Conservation (phyloP, 495 filamentous ascomycete genomes). For the Umbilicaria muhlenbergii region DNA sequence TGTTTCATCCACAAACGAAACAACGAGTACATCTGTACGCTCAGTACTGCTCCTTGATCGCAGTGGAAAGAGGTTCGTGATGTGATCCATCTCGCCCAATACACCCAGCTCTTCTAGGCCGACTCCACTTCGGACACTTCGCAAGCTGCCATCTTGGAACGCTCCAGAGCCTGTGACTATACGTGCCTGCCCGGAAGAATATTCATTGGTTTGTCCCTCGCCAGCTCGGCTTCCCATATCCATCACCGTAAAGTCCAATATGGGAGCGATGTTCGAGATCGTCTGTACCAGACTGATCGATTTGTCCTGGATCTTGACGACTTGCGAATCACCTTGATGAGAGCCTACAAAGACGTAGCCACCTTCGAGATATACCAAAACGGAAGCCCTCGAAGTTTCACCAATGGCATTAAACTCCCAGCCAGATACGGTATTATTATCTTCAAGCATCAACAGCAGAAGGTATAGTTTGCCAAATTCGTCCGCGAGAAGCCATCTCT, state of each 20-base stretch:
- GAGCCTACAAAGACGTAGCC: conserved; percentile 75
- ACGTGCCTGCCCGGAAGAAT: conserved; percentile 84
- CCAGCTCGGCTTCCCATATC: conserved; percentile 74
- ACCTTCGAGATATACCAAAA: conserved; percentile 63
- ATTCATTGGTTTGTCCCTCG: conserved; percentile 70
- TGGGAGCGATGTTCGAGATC: conserved; percentile 72
- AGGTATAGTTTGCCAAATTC: conserved; percentile 75
- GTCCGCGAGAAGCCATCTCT: conserved; percentile 74
- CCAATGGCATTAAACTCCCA: conserved; percentile 57
- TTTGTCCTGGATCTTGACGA: conserved; percentile 45
- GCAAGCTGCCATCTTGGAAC: conserved; percentile 67
- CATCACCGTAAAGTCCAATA: conserved; percentile 88
- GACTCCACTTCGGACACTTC: conserved; percentile 85
- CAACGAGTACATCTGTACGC: conserved; percentile 52
- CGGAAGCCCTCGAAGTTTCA: conserved; percentile 53
- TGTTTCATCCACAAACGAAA: conserved; percentile 73
- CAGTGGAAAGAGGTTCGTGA: conserved; percentile 52
- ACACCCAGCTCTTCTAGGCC: conserved; percentile 80
- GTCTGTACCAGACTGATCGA: conserved; percentile 56
- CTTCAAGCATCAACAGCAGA: conserved; percentile 54
- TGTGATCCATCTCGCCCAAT: conserved; percentile 63
- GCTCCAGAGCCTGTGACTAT: conserved; percentile 87
- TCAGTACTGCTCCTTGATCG: conserved; percentile 30
- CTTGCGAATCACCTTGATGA: conserved; percentile 81
- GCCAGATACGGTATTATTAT: conserved; percentile 41